These are phyloP conservation scores for Hibiscus syriacus DNA, from an alignment of 345 rosid species.

Conservation along the genomic window DNA sequence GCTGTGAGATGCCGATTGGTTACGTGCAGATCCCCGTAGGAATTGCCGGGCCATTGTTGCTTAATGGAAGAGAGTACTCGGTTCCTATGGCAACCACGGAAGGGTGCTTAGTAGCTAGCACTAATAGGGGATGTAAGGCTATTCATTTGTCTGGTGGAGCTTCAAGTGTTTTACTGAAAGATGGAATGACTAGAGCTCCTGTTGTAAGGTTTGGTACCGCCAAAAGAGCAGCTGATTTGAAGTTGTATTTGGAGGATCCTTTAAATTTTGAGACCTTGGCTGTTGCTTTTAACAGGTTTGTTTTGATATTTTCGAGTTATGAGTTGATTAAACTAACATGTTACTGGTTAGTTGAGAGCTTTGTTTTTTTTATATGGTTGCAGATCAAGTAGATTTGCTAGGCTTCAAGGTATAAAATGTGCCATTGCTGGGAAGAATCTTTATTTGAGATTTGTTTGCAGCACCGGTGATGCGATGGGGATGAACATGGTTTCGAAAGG, in stretches of 20 bases:
- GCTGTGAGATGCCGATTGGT: constrained; percentile 76
- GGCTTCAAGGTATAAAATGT: constrained; percentile 49
- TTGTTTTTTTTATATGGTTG: not conserved
- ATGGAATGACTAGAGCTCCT: constrained; percentile 74
- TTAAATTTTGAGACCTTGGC: constrained; percentile 39
- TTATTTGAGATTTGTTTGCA: constrained; percentile 47
- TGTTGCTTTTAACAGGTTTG: constrained; percentile 42
- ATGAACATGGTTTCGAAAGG: constrained; percentile 84
- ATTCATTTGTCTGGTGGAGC: constrained; percentile 60
- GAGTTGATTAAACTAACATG: not conserved
- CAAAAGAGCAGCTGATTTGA: constrained; percentile 48
- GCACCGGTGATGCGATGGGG: constrained; percentile 78
- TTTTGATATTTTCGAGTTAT: not conserved
- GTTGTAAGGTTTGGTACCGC: constrained; percentile 47
- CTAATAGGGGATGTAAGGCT: constrained; percentile 79
- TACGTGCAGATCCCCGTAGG: constrained; percentile 77
- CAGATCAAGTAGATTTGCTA: constrained; percentile 61
- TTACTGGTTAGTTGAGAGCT: not conserved
- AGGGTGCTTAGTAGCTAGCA: constrained; percentile 69
- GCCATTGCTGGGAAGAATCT: constrained; percentile 61
- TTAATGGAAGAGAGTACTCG: constrained; percentile 44
- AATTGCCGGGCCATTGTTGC: constrained; percentile 58
- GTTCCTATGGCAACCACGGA: constrained; percentile 81
- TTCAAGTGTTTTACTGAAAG: constrained; percentile 34
- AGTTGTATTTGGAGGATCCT: constrained; percentile 54